Evolutionary conservation across 306 rosid species (phyloP).

Genomic region (Aeschynomene evenia): DNA sequence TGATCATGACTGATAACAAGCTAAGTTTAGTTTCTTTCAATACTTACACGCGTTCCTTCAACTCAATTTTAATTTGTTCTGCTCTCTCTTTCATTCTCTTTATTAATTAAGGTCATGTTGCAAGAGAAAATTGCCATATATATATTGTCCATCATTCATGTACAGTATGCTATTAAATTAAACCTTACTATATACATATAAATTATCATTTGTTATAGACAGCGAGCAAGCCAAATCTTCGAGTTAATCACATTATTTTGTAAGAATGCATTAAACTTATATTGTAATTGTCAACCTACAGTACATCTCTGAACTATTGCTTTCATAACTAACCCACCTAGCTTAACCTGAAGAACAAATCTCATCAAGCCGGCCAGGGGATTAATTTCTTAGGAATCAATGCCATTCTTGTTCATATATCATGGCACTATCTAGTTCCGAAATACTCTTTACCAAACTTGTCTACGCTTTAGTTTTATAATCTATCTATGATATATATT

Average conservation of each 20-base stretch:
- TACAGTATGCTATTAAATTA: background rate
- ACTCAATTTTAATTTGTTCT: background rate
- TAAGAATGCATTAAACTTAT: background rate
- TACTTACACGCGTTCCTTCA: background rate
- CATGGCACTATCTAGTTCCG: no score
- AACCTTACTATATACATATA: no score
- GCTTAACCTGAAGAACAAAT: background rate
- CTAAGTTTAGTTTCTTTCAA: background rate
- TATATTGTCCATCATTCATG: background rate
- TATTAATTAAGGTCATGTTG: background rate
- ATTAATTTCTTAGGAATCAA: no score
- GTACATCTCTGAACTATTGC: background rate
- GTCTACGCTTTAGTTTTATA: no score
- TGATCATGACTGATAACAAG: background rate
- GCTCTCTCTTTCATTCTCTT: background rate
- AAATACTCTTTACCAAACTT: no score
- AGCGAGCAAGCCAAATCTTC: no score
- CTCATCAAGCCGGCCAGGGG: no score
- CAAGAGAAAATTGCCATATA: background rate
- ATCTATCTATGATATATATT: no score
- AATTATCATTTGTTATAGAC: no score
- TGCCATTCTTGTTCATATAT: no score
- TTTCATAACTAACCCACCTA: background rate
- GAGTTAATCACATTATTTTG: background rate
- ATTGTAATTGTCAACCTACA: background rate